These are phyloP conservation scores for Diaporthe capsici DNA, from an alignment of 2,329 filamentous ascomycete genomes.

Conservation along the genomic window DNA sequence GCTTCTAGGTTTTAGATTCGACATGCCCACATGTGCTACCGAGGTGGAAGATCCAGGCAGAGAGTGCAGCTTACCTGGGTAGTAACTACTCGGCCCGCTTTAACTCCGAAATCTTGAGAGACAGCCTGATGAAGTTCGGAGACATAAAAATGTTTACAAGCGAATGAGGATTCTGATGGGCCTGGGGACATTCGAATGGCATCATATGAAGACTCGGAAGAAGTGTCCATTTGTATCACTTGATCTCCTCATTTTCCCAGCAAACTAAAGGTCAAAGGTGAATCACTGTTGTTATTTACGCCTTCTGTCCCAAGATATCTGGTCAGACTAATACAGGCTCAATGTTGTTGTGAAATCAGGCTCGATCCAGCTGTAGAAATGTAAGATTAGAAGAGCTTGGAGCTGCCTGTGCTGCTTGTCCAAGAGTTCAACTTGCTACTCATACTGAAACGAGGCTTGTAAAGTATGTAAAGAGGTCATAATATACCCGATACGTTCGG, in stretches of 20 bases:
- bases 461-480: neutral
- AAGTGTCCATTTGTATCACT: neutral
- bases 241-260: neutral
- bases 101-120: no score
- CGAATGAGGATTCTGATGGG: neutral
- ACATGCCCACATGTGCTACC: no score
- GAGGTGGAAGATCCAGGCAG: no score
- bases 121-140: neutral
- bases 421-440: rapidly evolving
- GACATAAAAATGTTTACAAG: neutral
- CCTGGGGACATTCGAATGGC: neutral
- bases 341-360: no score
- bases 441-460: no score
- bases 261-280: neutral
- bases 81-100: no score
- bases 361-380: rapidly evolving
- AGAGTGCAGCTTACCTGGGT: no score
- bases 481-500: neutral
- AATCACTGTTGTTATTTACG: neutral
- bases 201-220: neutral
- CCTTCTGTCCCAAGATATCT: no score
- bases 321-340: no score
- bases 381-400: no score
- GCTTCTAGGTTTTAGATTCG: no score
- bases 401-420: no score